A percentile compares a stretch with the other conserved stretches of the same genome.
These are phyloP conservation scores for Papiliotrema nemorosa DNA, from an alignment of 1,284 basidiomycete genomes.

Conservation along the genomic window DNA sequence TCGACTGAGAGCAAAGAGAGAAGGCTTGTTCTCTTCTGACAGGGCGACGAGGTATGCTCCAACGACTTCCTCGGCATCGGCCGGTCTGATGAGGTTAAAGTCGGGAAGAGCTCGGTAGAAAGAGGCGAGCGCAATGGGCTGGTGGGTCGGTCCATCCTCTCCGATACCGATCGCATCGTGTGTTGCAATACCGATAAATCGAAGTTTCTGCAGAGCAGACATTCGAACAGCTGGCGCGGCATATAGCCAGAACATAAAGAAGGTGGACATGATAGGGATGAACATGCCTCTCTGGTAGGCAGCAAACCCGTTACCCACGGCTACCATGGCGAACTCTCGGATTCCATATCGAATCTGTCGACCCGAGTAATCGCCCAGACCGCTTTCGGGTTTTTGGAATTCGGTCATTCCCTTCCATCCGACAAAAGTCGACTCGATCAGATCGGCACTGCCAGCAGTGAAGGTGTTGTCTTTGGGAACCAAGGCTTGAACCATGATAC, in stretches of 20 bases:
- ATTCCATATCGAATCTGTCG: constrained; percentile 45
- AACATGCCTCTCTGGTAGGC: constrained; percentile 42
- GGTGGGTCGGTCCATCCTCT: constrained; percentile 45
- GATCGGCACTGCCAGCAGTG: constrained; percentile 38
- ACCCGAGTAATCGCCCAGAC: constrained; percentile 40
- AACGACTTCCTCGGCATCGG: constrained; percentile 42
- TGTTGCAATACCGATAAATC: constrained; percentile 43
- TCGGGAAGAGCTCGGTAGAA: constrained; percentile 41
- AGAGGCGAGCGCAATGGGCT: constrained; percentile 36
- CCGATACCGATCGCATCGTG: constrained; percentile 45
- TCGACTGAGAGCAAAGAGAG: constrained; percentile 30
- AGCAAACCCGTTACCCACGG: constrained; percentile 36
- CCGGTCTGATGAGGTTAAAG: constrained; percentile 40
- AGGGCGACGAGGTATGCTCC: constrained; percentile 36
- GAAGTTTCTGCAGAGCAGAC: constrained; percentile 39
- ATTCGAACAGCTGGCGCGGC: constrained; percentile 44
- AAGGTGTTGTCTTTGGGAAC: constrained; percentile 35
- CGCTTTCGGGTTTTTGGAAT: constrained; percentile 40
- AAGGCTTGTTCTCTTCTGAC: constrained; percentile 15
- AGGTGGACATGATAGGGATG: constrained; percentile 60
- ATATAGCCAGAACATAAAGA: constrained; percentile 48
- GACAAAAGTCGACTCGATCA: constrained; percentile 43
- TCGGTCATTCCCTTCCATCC: constrained; percentile 35
- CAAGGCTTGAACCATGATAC: constrained; percentile 34
- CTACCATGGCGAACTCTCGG: constrained; percentile 43